Conservation (phyloP, 495 filamentous ascomycete genomes). For the Aspergillus avenaceus region DNA sequence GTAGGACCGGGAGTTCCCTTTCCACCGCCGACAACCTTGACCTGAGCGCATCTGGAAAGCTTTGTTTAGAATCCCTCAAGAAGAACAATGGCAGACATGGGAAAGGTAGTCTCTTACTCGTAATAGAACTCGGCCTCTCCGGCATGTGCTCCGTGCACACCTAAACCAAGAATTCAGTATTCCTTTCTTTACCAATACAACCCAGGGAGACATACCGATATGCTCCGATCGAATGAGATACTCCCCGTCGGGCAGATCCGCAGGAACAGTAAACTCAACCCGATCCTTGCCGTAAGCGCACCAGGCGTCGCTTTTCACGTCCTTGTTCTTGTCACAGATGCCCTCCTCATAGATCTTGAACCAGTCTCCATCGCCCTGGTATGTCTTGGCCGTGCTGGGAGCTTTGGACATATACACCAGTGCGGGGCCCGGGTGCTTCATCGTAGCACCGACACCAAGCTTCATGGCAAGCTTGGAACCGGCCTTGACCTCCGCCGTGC, state of each 20-base stretch:
- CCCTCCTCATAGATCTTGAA: slow-evolving; percentile 44
- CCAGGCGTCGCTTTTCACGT: slow-evolving; percentile 30
- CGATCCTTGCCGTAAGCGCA: slow-evolving; percentile 2
- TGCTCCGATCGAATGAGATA: slow-evolving; percentile 59
- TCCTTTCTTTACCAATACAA: background rate
- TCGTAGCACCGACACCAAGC: slow-evolving; percentile 11
- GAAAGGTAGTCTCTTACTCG: background rate
- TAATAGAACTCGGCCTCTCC: slow-evolving; percentile 4
- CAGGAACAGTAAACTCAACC: slow-evolving; percentile 44
- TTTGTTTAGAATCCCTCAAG: background rate
- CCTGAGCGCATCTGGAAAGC: slow-evolving; percentile 44
- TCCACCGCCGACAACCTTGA: slow-evolving; percentile 52
- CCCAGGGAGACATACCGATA: slow-evolving; percentile 35
- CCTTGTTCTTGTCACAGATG: slow-evolving; percentile 6
- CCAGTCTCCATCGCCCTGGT: slow-evolving; percentile 42
- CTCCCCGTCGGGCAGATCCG: slow-evolving; percentile 47
- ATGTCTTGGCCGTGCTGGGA: slow-evolving; percentile 23
- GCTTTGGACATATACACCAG: slow-evolving; percentile 48
- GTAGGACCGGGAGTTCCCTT: slow-evolving; percentile 39
- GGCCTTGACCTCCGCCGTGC: background rate
- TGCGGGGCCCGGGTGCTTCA: slow-evolving; percentile 46
- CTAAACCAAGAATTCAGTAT: background rate
- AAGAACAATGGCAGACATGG: background rate
- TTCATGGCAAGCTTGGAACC: slow-evolving; percentile 5
- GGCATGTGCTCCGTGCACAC: slow-evolving; percentile 1